A percentile compares a stretch with the other conserved stretches of the same genome.
These are phyloP conservation scores for Talaromyces marneffei DNA, from an alignment of 2,329 filamentous ascomycete genomes.

Conservation along the genomic window DNA sequence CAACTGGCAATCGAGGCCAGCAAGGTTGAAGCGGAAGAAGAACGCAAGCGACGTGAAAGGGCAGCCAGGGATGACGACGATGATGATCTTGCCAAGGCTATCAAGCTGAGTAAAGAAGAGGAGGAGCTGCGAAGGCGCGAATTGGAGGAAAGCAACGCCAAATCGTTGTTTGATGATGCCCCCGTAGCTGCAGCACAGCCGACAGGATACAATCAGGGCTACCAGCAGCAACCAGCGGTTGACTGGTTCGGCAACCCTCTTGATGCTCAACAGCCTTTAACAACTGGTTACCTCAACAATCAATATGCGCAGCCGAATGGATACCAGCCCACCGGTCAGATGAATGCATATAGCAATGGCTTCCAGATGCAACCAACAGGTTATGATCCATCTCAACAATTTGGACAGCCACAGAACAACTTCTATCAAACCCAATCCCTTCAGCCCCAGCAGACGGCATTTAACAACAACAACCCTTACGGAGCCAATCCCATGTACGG, in stretches of 20 bases:
- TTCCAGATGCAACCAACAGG: slow-evolving; percentile 64
- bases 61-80: slow-evolving; percentile 58
- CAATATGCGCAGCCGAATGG: slow-evolving; percentile 73
- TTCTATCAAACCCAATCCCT: slow-evolving; percentile 48
- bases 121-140: slow-evolving; percentile 75
- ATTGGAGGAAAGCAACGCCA: slow-evolving; percentile 77
- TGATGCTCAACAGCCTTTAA: slow-evolving; percentile 66
- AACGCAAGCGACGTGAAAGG: slow-evolving; percentile 64
- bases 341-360: slow-evolving; percentile 61
- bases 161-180: slow-evolving; percentile 81
- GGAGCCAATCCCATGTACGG: slow-evolving; percentile 42
- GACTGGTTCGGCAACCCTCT: slow-evolving; percentile 97
- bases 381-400: slow-evolving; percentile 54
- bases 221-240: slow-evolving; percentile 92
- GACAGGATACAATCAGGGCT: slow-evolving; percentile 92
- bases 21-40: slow-evolving; percentile 91
- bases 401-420: slow-evolving; percentile 35
- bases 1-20: slow-evolving; percentile 87
- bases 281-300: slow-evolving; percentile 61
- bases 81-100: slow-evolving; percentile 89
- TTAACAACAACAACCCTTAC: slow-evolving; percentile 56
- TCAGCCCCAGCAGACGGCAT: slow-evolving; percentile 56
- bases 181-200: slow-evolving; percentile 64
- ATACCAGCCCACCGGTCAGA: slow-evolving; percentile 59
- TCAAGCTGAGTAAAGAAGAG: slow-evolving; percentile 92